Evolutionary conservation across 78 protist genomes (phyloP).

Genomic region (Reticulomyxa filosa): DNA sequence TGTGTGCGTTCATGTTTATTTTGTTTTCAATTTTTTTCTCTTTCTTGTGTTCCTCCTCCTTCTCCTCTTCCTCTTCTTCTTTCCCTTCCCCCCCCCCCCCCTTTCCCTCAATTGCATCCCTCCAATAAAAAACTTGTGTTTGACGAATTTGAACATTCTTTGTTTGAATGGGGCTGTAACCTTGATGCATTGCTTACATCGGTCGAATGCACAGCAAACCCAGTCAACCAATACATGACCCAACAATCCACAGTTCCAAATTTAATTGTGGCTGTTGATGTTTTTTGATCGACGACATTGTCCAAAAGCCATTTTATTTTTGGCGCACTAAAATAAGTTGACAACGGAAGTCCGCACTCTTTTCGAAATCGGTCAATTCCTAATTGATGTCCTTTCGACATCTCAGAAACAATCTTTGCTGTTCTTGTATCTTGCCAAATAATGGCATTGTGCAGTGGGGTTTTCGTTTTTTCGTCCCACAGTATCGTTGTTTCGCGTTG

Average conservation of each 20-base stretch:
- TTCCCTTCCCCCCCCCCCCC: too few species aligned
- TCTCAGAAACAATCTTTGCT: too few species aligned
- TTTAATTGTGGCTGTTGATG: constrained; percentile 4
- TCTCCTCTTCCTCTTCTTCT: too few species aligned
- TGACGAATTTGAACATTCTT: too few species aligned
- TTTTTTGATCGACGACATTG: constrained; percentile 22
- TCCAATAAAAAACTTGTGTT: too few species aligned
- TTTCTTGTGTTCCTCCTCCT: too few species aligned
- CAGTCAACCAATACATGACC: constrained; percentile 50
- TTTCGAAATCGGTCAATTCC: neutral
- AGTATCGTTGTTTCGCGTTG: constrained; percentile 48
- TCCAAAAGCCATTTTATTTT: constrained; percentile 71
- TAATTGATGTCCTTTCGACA: constrained; percentile 16
- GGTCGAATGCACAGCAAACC: too few species aligned
- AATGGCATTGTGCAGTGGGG: constrained; percentile 63
- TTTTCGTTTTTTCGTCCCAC: constrained; percentile 74
- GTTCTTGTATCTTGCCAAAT: constrained; percentile 53
- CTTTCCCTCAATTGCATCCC: too few species aligned
- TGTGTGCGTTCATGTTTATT: too few species aligned
- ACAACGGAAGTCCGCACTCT: constrained; percentile 73
- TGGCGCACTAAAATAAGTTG: constrained; percentile 52
- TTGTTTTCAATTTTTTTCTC: too few species aligned
- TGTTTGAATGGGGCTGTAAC: too few species aligned
- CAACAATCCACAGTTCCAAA: constrained; percentile 89
- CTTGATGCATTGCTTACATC: too few species aligned